A percentile compares a stretch with the other conserved stretches of the same genome.
These are phyloP conservation scores for Fusarium illudens DNA, from an alignment of 2,329 filamentous ascomycete species.

Conservation along the genomic window DNA sequence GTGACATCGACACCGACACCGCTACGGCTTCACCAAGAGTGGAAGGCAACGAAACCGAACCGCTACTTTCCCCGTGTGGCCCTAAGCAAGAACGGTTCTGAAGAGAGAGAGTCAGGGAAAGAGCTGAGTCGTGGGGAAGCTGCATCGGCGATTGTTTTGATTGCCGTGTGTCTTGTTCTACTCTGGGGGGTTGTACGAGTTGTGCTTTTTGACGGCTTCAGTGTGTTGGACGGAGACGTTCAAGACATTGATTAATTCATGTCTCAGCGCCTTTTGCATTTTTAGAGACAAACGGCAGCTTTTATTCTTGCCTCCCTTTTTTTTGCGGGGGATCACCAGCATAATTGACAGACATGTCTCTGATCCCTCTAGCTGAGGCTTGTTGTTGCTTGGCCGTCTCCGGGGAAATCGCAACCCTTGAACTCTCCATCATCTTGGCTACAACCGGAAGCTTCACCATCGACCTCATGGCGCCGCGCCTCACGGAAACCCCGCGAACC, in stretches of 20 bases:
- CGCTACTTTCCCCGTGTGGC: not conserved
- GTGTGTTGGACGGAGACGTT: not conserved
- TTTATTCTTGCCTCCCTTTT: too few species aligned
- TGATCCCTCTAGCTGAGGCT: not conserved
- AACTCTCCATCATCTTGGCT: not conserved
- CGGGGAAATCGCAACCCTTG: not conserved
- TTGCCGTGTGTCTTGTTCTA: not conserved
- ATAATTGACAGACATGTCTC: constrained; percentile 10
- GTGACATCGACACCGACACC: too few species aligned
- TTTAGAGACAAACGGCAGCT: not conserved
- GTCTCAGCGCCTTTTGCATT: not conserved
- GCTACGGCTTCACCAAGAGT: not conserved
- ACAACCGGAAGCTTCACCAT: not conserved
- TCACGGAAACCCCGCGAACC: constrained; percentile 20
- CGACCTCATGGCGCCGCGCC: not conserved
- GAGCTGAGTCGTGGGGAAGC: not conserved
- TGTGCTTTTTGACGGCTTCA: not conserved
- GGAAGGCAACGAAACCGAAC: not conserved
- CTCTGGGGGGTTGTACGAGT: not conserved
- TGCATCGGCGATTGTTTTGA: not conserved
- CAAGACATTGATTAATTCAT: constrained; percentile 1
- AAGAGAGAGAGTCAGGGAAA: not conserved
- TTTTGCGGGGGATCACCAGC: not conserved
- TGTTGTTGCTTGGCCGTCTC: not conserved
- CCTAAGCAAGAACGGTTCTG: not conserved